Percentiles rank a stretch among this genome's conserved stretches.
phyloP scores from a whole-genome alignment of 805 yeast genomes.

The Sugiyamaella marilandica region DNA sequence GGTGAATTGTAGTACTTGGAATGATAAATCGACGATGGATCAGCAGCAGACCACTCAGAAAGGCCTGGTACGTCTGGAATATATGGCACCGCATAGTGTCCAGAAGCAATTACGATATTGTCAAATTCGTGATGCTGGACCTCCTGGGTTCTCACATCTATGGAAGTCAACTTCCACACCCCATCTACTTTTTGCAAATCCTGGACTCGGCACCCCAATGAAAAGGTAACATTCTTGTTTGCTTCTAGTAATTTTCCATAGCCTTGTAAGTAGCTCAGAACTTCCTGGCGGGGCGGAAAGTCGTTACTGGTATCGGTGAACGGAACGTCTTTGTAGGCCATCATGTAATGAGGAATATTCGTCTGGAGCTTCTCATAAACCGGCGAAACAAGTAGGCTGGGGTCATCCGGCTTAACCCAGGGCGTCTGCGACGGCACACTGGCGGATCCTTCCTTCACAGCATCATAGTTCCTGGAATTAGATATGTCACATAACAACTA shows the following conservation, averaged over 20 bases:
- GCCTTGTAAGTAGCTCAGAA: slow-evolving; percentile 53
- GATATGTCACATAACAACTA: background rate
- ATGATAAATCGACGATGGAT: slow-evolving; percentile 50
- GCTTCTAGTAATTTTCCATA: slow-evolving; percentile 46
- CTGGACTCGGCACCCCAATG: slow-evolving; percentile 46
- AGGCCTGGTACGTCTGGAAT: slow-evolving; percentile 56
- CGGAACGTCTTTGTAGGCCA: slow-evolving; percentile 58
- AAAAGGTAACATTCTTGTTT: slow-evolving; percentile 28
- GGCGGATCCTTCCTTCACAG: slow-evolving; percentile 5
- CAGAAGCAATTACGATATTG: slow-evolving; percentile 59
- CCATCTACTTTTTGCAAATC: slow-evolving; percentile 34
- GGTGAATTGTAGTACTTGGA: slow-evolving; percentile 52
- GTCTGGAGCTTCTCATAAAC: slow-evolving; percentile 67
- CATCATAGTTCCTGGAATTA: slow-evolving; percentile 8
- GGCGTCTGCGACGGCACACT: slow-evolving; percentile 36
- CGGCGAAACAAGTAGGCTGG: slow-evolving; percentile 44
- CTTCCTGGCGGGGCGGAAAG: slow-evolving; percentile 60
- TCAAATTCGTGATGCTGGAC: slow-evolving; percentile 39
- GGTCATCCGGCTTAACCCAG: slow-evolving; percentile 21
- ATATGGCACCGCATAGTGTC: slow-evolving; percentile 59
- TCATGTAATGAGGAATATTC: slow-evolving; percentile 57
- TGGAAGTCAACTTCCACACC: slow-evolving; percentile 43
- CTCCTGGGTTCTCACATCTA: slow-evolving; percentile 20
- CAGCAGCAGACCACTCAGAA: slow-evolving; percentile 39
- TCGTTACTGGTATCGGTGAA: slow-evolving; percentile 36